Evolutionary conservation across 1,284 basidiomycete genomes (phyloP).

Genomic region (Rhodotorula sp.): DNA sequence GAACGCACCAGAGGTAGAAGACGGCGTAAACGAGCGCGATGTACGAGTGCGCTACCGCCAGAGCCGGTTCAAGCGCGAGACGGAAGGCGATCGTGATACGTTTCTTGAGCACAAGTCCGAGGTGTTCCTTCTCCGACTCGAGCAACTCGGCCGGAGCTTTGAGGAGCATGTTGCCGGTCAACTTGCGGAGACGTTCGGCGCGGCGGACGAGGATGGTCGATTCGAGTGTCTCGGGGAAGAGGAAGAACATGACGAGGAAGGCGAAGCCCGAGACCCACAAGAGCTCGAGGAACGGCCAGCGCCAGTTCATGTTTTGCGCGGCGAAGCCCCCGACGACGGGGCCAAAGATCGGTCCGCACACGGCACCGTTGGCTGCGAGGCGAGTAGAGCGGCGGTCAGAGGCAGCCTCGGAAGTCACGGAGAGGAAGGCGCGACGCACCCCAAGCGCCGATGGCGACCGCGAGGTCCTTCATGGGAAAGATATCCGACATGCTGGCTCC

Average conservation of each 20-base stretch:
- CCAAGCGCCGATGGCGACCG: constrained; percentile 12
- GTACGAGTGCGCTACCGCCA: constrained; percentile 43
- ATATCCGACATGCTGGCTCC: constrained; percentile 38
- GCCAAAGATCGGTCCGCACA: constrained; percentile 22
- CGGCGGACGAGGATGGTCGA: constrained; percentile 50
- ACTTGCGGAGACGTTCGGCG: constrained; percentile 48
- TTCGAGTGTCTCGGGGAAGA: constrained; percentile 49
- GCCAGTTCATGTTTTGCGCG: constrained; percentile 44
- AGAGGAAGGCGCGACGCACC: not conserved
- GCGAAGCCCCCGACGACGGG: constrained; percentile 43
- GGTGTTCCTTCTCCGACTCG: constrained; percentile 8
- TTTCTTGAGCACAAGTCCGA: constrained; percentile 37
- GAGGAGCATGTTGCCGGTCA: constrained; percentile 49
- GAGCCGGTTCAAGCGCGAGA: constrained; percentile 22
- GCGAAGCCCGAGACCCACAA: constrained; percentile 40
- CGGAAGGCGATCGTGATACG: constrained; percentile 37
- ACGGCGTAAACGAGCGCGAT: constrained; percentile 38
- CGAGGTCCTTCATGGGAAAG: constrained; percentile 4
- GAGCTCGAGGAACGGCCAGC: constrained; percentile 46
- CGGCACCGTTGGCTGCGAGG: constrained; percentile 12
- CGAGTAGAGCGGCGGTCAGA: constrained; percentile 9
- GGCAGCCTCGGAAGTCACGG: not conserved
- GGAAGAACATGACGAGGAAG: constrained; percentile 41
- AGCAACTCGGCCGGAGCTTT: constrained; percentile 48
- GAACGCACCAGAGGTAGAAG: constrained; percentile 17